Evolutionary conservation across 345 rosid species (phyloP).

Genomic region (Linum trigynum): DNA sequence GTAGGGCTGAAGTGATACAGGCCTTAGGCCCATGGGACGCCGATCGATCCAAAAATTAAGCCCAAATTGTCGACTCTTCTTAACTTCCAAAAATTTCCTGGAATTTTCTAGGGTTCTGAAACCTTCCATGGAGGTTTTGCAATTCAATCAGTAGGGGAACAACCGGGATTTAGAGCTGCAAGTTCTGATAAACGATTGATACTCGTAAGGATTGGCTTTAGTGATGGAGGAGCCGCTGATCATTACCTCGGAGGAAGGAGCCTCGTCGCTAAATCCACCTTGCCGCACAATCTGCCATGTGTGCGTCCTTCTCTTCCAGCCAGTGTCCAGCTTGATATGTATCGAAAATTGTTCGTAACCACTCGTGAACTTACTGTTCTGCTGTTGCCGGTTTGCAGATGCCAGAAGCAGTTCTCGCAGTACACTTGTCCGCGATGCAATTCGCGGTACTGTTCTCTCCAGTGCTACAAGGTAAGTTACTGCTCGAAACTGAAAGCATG

Average conservation of each 20-base stretch:
- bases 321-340: not conserved
- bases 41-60: no score
- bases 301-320: conserved; percentile 19
- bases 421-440: conserved; percentile 96
- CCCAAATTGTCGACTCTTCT: not conserved
- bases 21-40: no score
- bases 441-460: conserved; percentile 73
- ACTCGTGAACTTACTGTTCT: not conserved
- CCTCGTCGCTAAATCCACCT: conserved; percentile 47
- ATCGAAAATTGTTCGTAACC: not conserved
- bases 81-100: not conserved
- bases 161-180: not conserved
- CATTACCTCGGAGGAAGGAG: not conserved
- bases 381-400: conserved; percentile 21
- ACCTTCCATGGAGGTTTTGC: not conserved
- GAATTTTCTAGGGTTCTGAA: not conserved
- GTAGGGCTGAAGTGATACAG: no score
- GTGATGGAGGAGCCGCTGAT: not conserved
- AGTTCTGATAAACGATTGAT: not conserved
- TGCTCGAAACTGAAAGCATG: not conserved
- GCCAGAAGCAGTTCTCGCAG: conserved; percentile 85
- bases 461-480: conserved; percentile 40
- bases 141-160: no score
- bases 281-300: conserved; percentile 65
- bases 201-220: not conserved